phyloP scores from a whole-genome alignment of 2,329 filamentous ascomycete species.

The Grosmannia clavigera region DNA sequence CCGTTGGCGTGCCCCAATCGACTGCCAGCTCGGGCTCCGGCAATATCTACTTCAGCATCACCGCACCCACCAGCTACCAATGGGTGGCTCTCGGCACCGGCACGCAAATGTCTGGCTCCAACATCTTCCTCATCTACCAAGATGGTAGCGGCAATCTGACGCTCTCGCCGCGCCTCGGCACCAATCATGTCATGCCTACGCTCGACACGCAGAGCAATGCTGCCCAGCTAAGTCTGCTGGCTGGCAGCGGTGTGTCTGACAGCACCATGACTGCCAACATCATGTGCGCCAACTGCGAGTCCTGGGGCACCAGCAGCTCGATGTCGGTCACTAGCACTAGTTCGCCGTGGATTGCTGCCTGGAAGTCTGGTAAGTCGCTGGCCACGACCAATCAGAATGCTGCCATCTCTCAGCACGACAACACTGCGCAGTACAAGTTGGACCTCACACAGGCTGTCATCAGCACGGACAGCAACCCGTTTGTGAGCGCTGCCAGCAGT shows the following conservation, averaged over 20 bases:
- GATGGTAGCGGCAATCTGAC: constrained; percentile 48
- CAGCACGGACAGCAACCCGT: constrained; percentile 39
- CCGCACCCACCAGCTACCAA: constrained; percentile 35
- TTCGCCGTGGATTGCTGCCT: constrained; percentile 41
- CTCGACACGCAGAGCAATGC: constrained; percentile 26
- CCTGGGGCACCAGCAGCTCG: constrained; percentile 29
- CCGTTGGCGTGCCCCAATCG: constrained; percentile 39
- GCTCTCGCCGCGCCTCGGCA: constrained; percentile 41
- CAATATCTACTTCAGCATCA: constrained; percentile 49
- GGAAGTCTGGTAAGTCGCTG: constrained; percentile 34
- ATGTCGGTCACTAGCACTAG: constrained; percentile 28
- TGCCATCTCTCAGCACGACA: constrained; percentile 34
- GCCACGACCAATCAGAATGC: constrained; percentile 27
- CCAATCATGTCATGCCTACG: constrained; percentile 33
- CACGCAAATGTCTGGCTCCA: constrained; percentile 37
- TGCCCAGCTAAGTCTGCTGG: constrained; percentile 38
- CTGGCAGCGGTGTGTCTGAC: constrained; percentile 42
- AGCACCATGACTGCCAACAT: constrained; percentile 48
- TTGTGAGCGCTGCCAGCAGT: constrained; percentile 17
- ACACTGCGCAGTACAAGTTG: constrained; percentile 28
- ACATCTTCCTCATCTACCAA: constrained; percentile 52
- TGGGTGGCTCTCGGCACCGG: constrained; percentile 52
- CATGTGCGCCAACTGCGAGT: constrained; percentile 38
- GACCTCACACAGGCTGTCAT: constrained; percentile 36
- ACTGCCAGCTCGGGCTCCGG: constrained; percentile 35